Evolutionary conservation across 345 rosid genomes (phyloP).

Genomic region (Gossypium thurberi): DNA sequence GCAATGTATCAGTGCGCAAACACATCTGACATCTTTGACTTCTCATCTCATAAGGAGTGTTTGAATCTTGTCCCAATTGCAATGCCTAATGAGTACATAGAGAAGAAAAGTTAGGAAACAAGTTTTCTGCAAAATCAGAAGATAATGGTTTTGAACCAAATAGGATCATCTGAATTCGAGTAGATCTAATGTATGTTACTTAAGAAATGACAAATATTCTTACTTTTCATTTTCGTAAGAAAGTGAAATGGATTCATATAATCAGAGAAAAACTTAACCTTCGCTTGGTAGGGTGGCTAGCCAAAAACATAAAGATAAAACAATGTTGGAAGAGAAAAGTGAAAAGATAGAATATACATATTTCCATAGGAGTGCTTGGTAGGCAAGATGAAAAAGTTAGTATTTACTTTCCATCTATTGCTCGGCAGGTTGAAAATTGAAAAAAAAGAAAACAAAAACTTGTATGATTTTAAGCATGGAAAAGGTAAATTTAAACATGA

Average conservation of each 20-base stretch:
- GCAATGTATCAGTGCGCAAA: slow-evolving; percentile 62
- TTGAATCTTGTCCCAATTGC: slow-evolving; percentile 65
- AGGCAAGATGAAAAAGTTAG: not conserved
- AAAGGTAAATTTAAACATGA: not conserved
- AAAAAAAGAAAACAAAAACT: not conserved
- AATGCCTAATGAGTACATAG: slow-evolving; percentile 38
- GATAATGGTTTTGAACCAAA: not conserved
- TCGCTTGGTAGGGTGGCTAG: not conserved
- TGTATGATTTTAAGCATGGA: not conserved
- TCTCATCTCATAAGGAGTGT: slow-evolving; percentile 37
- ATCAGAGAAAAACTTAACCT: not conserved
- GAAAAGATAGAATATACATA: not conserved
- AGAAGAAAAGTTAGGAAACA: not conserved
- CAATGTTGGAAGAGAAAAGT: not conserved
- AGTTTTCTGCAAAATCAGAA: not conserved
- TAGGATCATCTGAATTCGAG: not conserved
- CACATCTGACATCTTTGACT: slow-evolving; percentile 76
- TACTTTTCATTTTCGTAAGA: not conserved
- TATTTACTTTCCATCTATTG: not conserved
- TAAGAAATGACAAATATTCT: not conserved
- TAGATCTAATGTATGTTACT: not conserved
- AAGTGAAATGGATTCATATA: not conserved
- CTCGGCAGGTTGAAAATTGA: not conserved
- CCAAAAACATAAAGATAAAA: not conserved
- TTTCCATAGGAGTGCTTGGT: not conserved